phyloP scores from a whole-genome alignment of 306 rosid genomes.

The Heteromeles arbutifolia region DNA sequence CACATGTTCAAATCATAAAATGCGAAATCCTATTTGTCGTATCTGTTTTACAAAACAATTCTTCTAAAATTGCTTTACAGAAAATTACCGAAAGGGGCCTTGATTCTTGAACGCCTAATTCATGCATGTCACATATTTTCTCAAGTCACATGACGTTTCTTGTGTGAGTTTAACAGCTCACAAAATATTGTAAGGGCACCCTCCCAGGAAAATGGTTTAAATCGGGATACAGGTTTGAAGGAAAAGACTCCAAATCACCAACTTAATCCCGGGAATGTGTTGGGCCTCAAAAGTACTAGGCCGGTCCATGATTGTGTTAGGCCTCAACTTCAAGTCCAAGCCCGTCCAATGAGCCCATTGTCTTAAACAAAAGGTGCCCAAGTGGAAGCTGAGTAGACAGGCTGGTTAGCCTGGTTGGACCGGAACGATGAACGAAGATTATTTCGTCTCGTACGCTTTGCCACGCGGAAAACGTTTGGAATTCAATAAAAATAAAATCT shows the following conservation, averaged over 20 bases:
- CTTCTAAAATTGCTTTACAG: no score
- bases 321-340: background rate
- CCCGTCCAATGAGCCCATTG: background rate
- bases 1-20: no score
- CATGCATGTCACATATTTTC: no score
- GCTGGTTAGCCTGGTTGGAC: background rate
- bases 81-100: no score
- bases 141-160: no score
- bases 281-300: background rate
- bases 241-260: no score
- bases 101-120: no score
- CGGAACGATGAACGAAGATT: background rate
- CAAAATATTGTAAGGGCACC: background rate
- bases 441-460: background rate
- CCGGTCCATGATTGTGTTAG: background rate
- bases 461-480: background rate
- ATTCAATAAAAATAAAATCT: background rate
- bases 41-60: no score
- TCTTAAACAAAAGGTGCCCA: background rate
- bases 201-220: background rate
- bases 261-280: background rate
- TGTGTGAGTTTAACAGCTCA: no score
- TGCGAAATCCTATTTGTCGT: no score
- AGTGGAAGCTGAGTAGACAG: background rate
- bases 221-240: no score